Conservation (phyloP, 2,329 filamentous ascomycete genomes). For the Aspergillus spinulosporus region DNA sequence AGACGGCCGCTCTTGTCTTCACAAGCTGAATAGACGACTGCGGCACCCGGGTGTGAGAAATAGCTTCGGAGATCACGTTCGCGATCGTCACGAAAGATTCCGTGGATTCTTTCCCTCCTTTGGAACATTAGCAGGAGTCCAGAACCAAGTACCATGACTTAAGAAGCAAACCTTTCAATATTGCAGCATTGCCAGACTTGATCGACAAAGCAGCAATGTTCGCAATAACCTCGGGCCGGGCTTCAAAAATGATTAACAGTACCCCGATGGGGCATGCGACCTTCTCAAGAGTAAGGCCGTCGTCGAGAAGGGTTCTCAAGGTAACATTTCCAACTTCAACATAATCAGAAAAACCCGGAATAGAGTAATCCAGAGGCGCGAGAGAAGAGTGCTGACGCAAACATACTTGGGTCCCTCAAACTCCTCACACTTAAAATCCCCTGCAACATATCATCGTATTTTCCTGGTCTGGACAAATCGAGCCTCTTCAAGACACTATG, state of each 20-base stretch:
- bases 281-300: conserved; percentile 79
- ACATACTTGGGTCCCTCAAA: conserved; percentile 79
- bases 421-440: conserved; percentile 86
- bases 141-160: background rate
- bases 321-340: conserved; percentile 75
- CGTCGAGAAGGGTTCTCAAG: conserved; percentile 80
- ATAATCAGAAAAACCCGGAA: conserved; percentile 16
- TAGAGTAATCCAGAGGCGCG: background rate
- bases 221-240: conserved; percentile 94
- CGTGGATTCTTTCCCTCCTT: conserved; percentile 89
- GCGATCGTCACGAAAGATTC: conserved; percentile 92
- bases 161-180: conserved; percentile 70
- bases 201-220: conserved; percentile 95
- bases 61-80: conserved; percentile 74
- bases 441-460: conserved; percentile 97
- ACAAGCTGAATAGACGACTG: conserved; percentile 89
- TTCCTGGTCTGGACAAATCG: conserved; percentile 81
- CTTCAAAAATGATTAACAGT: conserved; percentile 98
- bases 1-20: conserved; percentile 88
- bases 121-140: conserved; percentile 8
- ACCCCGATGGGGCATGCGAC: conserved; percentile 95
- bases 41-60: conserved; percentile 72
- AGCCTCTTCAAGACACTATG: conserved; percentile 83
- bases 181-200: conserved; percentile 95
- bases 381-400: background rate